These are phyloP conservation scores for Cokeromyces recurvatus DNA, from an alignment of 371 early-diverging fungal species.

Conservation along the genomic window DNA sequence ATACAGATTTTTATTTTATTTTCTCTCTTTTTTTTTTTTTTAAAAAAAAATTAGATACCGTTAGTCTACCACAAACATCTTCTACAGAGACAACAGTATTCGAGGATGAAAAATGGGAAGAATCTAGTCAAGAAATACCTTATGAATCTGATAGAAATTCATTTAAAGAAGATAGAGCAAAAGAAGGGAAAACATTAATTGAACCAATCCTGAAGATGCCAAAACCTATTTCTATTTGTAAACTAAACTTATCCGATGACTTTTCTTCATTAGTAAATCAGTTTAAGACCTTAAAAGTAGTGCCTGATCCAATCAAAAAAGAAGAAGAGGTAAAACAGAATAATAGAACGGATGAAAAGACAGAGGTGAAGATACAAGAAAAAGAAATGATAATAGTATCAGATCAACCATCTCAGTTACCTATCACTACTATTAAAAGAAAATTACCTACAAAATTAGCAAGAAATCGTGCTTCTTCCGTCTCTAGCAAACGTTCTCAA, in stretches of 20 bases:
- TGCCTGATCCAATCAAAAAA: neutral
- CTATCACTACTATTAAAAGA: neutral
- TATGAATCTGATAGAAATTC: neutral
- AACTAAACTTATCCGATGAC: slow-evolving; percentile 18
- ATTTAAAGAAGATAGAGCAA: neutral
- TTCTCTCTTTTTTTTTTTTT: neutral
- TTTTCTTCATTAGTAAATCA: slow-evolving; percentile 17
- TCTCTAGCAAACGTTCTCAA: slow-evolving; percentile 18
- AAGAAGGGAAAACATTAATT: slow-evolving; percentile 8
- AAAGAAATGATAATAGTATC: neutral
- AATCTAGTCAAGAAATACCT: neutral
- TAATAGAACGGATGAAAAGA: no score
- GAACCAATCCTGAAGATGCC: no score
- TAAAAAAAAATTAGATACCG: neutral
- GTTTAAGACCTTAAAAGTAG: slow-evolving; percentile 9
- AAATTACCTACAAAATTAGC: slow-evolving; percentile 1
- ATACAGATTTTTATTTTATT: neutral
- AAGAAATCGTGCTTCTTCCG: slow-evolving; percentile 8
- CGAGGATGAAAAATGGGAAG: neutral
- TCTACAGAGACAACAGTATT: neutral
- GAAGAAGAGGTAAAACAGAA: no score
- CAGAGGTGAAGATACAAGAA: no score
- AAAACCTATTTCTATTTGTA: slow-evolving; percentile 5
- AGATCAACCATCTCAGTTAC: neutral
- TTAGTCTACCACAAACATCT: neutral